Evolutionary conservation across 2,329 filamentous ascomycete species (phyloP), one percentile per base, ranked within the genome.

Genomic region (Thermoascus crustaceus): DNA sequence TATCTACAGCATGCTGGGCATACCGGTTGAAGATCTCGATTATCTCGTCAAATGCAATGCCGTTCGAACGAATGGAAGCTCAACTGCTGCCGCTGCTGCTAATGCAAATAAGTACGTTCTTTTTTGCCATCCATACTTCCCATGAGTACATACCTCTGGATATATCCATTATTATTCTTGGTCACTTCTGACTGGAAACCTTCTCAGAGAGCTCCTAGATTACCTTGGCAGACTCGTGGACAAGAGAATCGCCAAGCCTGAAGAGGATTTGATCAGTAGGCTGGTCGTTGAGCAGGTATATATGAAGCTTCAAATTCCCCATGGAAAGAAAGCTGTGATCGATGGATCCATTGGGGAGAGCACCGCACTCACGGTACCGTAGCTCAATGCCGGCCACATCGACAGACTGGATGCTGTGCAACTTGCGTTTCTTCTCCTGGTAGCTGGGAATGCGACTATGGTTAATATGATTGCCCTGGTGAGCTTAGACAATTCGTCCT

Each of bases 391-490:
- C 3, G 56, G 58, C 3, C 40, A 58, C 36, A 44, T 63, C 11
- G 34, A 46, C 8, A 51, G 39, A 33, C 35, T 44, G 4, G 54
- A 58, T 36, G 52, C 44, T 8, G 44, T 71, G 1, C 66, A 69
- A 37, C 68, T 72, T 30, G 66, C 68, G 0, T 72, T 72, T 46
- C 49, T 73, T 5, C 53, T 72, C 4, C 59, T 73, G 1, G 68
- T 71, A 1, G 68, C 69, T 0, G 69, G 69, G 2, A 73, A 72
- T 23, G 70, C 69, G 0, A 71, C 70, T 1, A 68, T 72, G 63
- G 62, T 72, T 4, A 71, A 64, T 45, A 72, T 68, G 63, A 71
- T 72, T 37, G 56, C 60, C 1, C 53, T 71, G 20, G 65, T 64
- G 33, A 31, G 32, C 17, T n/a, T n/a, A 16, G 7, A 14, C 21